Evolutionary conservation across 352 stramenopile genomes (phyloP).

Genomic region (Phytophthora podocarpi): DNA sequence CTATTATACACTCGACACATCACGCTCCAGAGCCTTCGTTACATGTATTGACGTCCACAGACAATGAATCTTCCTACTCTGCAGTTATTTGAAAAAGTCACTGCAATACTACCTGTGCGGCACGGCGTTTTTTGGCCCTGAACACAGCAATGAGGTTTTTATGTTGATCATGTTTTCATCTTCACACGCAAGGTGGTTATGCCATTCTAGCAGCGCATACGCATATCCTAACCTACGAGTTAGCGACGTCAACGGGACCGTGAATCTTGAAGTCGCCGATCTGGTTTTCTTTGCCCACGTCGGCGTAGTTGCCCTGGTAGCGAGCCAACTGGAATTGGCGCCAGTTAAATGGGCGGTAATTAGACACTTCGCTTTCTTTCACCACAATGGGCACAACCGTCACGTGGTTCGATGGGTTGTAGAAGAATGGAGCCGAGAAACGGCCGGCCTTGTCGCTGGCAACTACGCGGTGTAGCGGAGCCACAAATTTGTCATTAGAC

Average conservation of each 20-base stretch:
- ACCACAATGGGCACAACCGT: constrained; percentile 59
- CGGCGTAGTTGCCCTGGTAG: constrained; percentile 1
- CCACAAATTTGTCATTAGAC: constrained; percentile 57
- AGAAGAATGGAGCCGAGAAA: constrained; percentile 61
- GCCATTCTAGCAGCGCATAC: too few species aligned
- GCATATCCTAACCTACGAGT: neutral
- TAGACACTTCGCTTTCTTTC: constrained; percentile 24
- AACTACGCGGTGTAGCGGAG: constrained; percentile 58
- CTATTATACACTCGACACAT: too few species aligned
- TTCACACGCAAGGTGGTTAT: too few species aligned
- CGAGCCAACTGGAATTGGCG: neutral
- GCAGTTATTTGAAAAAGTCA: too few species aligned
- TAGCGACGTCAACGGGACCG: neutral
- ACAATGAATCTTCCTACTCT: too few species aligned
- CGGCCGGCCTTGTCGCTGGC: constrained; percentile 33
- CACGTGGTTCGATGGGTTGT: constrained; percentile 59
- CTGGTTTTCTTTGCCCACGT: constrained; percentile 9
- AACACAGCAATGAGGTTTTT: too few species aligned
- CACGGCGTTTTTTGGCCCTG: too few species aligned
- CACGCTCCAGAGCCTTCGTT: too few species aligned
- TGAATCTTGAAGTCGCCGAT: constrained; percentile 13
- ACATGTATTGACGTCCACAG: too few species aligned
- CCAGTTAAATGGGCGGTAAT: constrained; percentile 90
- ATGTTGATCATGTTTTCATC: too few species aligned
- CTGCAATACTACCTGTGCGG: too few species aligned